Conservation (phyloP, 1,284 basidiomycete species). For the Sanghuangporus weigelae region DNA sequence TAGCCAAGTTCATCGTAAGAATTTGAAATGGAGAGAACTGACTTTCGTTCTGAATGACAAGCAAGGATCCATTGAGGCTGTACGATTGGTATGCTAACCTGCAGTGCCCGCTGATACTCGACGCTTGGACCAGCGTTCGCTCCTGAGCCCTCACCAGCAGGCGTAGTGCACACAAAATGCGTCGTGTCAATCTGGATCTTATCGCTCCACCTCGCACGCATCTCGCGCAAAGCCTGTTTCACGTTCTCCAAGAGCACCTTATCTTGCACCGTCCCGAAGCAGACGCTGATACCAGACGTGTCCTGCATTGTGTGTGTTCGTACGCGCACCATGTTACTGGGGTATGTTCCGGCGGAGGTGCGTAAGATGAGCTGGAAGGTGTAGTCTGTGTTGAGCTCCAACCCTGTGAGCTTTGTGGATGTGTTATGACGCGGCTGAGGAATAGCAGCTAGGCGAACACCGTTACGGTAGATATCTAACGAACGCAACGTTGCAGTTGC, state of each 20-base stretch:
- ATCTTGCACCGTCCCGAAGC: constrained; percentile 86
- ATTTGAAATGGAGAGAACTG: constrained; percentile 23
- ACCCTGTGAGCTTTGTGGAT: constrained; percentile 85
- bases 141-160: constrained; percentile 59
- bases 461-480: constrained; percentile 88
- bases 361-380: constrained; percentile 88
- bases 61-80: constrained; percentile 89
- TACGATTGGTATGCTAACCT: constrained; percentile 86
- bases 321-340: constrained; percentile 76
- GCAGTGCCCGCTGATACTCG: constrained; percentile 87
- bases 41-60: constrained; percentile 80
- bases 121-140: constrained; percentile 66
- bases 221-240: constrained; percentile 72
- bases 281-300: constrained; percentile 88
- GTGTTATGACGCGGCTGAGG: constrained; percentile 78
- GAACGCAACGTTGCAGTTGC: constrained; percentile 82
- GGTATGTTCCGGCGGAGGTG: constrained; percentile 85
- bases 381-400: constrained; percentile 86
- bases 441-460: constrained; percentile 80
- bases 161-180: constrained; percentile 92
- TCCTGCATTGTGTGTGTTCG: constrained; percentile 91
- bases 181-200: constrained; percentile 96
- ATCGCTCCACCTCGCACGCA: constrained; percentile 85
- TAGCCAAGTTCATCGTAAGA: not conserved
- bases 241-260: constrained; percentile 69